These are phyloP conservation scores for Plasmodium sp. DNA, from an alignment of 169 alveolate species.

Conservation along the genomic window DNA sequence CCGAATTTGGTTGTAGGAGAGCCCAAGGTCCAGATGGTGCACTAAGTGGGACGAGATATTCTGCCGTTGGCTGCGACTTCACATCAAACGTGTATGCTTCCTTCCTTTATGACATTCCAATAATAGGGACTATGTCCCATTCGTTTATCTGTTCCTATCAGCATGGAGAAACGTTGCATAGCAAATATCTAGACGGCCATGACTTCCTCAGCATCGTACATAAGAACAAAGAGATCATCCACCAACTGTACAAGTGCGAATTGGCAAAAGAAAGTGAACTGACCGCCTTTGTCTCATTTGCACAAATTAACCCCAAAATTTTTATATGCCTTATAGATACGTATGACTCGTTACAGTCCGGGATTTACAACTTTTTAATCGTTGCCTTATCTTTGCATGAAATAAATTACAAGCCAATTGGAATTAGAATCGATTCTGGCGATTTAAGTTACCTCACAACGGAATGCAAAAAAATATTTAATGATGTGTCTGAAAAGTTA, in stretches of 20 bases:
- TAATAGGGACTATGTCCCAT: constrained; percentile 67
- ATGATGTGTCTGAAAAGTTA: constrained; percentile 71
- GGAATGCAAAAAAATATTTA: constrained; percentile 79
- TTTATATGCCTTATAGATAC: constrained; percentile 56
- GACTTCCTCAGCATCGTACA: constrained; percentile 46
- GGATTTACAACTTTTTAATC: constrained; percentile 89
- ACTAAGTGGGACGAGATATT: constrained; percentile 89
- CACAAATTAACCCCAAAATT: constrained; percentile 52
- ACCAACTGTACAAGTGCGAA: constrained; percentile 34
- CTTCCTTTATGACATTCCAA: constrained; percentile 59
- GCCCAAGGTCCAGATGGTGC: constrained; percentile 96
- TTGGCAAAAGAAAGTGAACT: constrained; percentile 45
- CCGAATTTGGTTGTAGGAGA: constrained; percentile 90
- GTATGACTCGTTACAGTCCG: constrained; percentile 75
- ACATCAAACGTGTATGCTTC: constrained; percentile 66
- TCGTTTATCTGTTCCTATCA: constrained; percentile 35
- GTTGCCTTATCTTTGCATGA: constrained; percentile 88
- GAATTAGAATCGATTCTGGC: constrained; percentile 93
- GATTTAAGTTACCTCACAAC: constrained; percentile 87
- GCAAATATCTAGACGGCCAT: constrained; percentile 19
- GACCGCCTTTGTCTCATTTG: constrained; percentile 48
- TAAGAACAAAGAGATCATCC: constrained; percentile 49
- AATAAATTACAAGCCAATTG: constrained; percentile 81
- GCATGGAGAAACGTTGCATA: constrained; percentile 9
- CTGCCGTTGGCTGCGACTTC: constrained; percentile 80